Conservation (phyloP, 768 basidiomycete genomes). For the Tricholoma matsutake region DNA sequence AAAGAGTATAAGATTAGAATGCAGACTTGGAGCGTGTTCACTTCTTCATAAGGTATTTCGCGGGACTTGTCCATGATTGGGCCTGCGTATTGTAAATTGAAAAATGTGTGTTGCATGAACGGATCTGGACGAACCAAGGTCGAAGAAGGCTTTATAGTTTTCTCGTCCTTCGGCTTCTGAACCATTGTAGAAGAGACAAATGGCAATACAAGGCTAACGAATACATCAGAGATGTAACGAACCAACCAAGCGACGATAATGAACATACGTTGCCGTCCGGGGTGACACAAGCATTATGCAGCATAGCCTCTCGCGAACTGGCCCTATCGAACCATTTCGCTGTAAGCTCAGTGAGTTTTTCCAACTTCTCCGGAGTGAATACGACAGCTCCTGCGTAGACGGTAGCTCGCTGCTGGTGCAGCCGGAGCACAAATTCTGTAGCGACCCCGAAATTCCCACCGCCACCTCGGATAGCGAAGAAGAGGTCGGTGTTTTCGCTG, state of each 20-base stretch:
- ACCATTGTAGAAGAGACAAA: slow-evolving; percentile 47
- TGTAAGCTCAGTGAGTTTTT: slow-evolving; percentile 29
- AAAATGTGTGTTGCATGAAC: background rate
- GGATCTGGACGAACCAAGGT: slow-evolving; percentile 33
- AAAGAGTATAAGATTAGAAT: background rate
- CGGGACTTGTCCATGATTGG: slow-evolving; percentile 40
- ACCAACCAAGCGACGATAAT: background rate
- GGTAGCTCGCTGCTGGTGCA: slow-evolving; percentile 47
- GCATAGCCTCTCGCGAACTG: slow-evolving; percentile 36
- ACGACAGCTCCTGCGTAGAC: slow-evolving; percentile 43
- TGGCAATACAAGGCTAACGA: slow-evolving; percentile 36
- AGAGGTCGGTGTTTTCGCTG: slow-evolving; percentile 42
- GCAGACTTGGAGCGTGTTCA: slow-evolving; percentile 41
- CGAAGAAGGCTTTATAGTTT: slow-evolving; percentile 42
- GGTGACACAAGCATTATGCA: slow-evolving; percentile 31
- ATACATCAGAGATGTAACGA: background rate
- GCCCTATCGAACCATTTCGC: slow-evolving; percentile 35
- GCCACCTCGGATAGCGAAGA: slow-evolving; percentile 53
- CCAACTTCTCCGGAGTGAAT: slow-evolving; percentile 29
- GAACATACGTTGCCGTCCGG: slow-evolving; percentile 35
- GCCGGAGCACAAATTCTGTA: slow-evolving; percentile 45
- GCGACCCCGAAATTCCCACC: slow-evolving; percentile 55
- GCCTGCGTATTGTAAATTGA: slow-evolving; percentile 22
- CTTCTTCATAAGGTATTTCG: slow-evolving; percentile 46
- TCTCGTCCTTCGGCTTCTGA: slow-evolving; percentile 45